These are phyloP conservation scores for Rhodotorula taiwanensis DNA, from an alignment of 768 basidiomycete species.

Conservation along the genomic window DNA sequence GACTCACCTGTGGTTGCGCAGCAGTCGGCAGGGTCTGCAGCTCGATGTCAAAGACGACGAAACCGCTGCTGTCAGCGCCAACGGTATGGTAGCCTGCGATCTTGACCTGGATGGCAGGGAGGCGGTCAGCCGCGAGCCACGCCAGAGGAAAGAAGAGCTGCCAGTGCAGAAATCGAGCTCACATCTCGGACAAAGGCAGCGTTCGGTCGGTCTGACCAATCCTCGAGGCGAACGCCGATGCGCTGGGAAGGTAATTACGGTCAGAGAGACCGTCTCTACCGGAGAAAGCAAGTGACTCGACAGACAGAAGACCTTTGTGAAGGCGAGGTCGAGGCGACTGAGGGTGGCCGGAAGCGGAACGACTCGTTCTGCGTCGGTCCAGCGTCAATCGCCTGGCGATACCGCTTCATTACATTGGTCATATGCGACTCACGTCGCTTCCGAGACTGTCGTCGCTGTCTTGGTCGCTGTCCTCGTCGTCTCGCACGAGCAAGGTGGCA, in stretches of 20 bases:
- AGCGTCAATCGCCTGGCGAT: background rate
- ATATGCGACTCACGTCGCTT: constrained; percentile 27
- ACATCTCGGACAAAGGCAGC: constrained; percentile 32
- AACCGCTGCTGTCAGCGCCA: constrained; percentile 27
- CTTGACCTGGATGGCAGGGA: constrained; percentile 2
- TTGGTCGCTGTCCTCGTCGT: background rate
- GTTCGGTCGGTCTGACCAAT: constrained; percentile 16
- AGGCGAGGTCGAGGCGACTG: constrained; percentile 23
- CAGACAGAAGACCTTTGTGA: constrained; percentile 25
- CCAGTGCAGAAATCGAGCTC: background rate
- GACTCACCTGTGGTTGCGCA: background rate
- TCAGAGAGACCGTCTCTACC: background rate
- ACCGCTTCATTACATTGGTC: too few relatives aligned
- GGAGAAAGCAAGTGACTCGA: background rate
- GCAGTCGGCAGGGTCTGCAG: constrained; percentile 9
- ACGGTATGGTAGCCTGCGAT: constrained; percentile 24
- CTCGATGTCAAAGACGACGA: constrained; percentile 36
- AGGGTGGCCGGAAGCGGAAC: constrained; percentile 25
- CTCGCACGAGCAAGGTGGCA: constrained; percentile 6
- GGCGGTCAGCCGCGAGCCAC: background rate
- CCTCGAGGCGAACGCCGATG: constrained; percentile 25
- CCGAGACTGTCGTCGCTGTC: constrained; percentile 6
- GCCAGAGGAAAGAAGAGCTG: too few relatives aligned
- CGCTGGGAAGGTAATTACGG: background rate
- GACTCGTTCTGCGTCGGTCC: constrained; percentile 24